Evolutionary conservation across 805 yeast species (phyloP).

Genomic region (Saccharomycopsis javanensis): DNA sequence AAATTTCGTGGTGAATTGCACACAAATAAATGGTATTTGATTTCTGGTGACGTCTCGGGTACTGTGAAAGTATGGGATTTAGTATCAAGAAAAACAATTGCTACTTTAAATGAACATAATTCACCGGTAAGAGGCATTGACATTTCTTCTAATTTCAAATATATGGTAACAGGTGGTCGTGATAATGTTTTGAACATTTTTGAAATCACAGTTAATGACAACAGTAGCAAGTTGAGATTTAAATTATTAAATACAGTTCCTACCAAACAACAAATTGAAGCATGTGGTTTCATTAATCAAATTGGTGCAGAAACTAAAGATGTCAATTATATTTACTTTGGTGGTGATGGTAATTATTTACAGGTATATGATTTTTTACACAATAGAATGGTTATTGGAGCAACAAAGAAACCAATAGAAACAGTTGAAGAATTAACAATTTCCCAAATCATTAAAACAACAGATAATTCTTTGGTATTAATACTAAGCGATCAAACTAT

Average conservation of each 20-base stretch:
- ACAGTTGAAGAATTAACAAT: conserved; percentile 68
- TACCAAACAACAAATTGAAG: conserved; percentile 61
- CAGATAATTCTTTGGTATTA: conserved; percentile 33
- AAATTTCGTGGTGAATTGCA: conserved; percentile 64
- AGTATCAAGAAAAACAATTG: conserved; percentile 58
- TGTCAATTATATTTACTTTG: conserved; percentile 33
- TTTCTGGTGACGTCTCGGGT: conserved; percentile 59
- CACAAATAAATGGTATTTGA: conserved; percentile 61
- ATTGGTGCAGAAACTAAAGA: conserved; percentile 17
- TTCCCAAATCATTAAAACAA: conserved; percentile 27
- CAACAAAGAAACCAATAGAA: conserved; percentile 37
- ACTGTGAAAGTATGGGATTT: conserved; percentile 53
- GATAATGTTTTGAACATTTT: conserved; percentile 66
- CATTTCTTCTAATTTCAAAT: conserved; percentile 42
- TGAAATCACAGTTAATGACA: conserved; percentile 35
- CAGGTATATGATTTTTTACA: conserved; percentile 48
- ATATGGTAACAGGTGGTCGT: conserved; percentile 77
- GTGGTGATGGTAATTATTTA: conserved; percentile 68
- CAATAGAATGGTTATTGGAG: conserved; percentile 36
- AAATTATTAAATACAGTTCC: conserved; percentile 61
- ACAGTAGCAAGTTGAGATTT: conserved; percentile 21
- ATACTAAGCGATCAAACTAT: conserved; percentile 83
- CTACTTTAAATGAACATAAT: conserved; percentile 61
- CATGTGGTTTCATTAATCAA: conserved; percentile 45
- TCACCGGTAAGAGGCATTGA: conserved; percentile 82